Percentiles rank a stretch among this genome's conserved stretches.
These are phyloP conservation scores for Beauveria brongniartii DNA, from an alignment of 2,329 filamentous ascomycete genomes.

Conservation along the genomic window DNA sequence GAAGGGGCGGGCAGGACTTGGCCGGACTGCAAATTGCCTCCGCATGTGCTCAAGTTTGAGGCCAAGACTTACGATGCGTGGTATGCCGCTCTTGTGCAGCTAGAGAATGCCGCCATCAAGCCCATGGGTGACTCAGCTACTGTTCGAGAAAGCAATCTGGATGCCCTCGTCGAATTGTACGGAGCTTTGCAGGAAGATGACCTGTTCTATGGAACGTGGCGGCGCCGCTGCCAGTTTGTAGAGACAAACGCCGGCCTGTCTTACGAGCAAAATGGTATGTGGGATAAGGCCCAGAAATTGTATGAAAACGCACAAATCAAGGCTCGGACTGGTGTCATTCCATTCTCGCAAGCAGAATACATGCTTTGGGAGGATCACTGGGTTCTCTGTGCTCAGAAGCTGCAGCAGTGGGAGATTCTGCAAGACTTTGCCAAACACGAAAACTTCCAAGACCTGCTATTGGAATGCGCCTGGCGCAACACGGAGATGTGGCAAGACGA, in stretches of 20 bases:
- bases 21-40: conserved; percentile 85
- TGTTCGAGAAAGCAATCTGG: conserved; percentile 87
- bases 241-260: conserved; percentile 96
- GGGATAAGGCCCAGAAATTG: conserved; percentile 96
- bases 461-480: conserved; percentile 93
- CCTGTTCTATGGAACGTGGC: conserved; percentile 95
- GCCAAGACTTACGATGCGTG: conserved; percentile 92
- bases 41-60: conserved; percentile 91
- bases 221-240: conserved; percentile 87
- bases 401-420: conserved; percentile 98
- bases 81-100: conserved; percentile 87
- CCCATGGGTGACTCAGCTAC: conserved; percentile 76
- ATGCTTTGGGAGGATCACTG: conserved; percentile 99
- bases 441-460: conserved; percentile 90
- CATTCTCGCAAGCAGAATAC: conserved; percentile 94
- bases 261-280: conserved; percentile 98
- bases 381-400: conserved; percentile 93
- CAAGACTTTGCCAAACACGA: conserved; percentile 98
- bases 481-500: conserved; percentile 89
- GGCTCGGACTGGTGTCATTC: conserved; percentile 88
- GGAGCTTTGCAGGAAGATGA: conserved; percentile 88
- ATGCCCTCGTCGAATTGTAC: conserved; percentile 92
- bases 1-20: conserved; percentile 78
- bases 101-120: conserved; percentile 81
- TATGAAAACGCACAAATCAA: conserved; percentile 97